A percentile compares a stretch with the other conserved stretches of the same genome.
These are phyloP conservation scores for Suillus americanus DNA, from an alignment of 768 basidiomycete genomes.

Conservation along the genomic window DNA sequence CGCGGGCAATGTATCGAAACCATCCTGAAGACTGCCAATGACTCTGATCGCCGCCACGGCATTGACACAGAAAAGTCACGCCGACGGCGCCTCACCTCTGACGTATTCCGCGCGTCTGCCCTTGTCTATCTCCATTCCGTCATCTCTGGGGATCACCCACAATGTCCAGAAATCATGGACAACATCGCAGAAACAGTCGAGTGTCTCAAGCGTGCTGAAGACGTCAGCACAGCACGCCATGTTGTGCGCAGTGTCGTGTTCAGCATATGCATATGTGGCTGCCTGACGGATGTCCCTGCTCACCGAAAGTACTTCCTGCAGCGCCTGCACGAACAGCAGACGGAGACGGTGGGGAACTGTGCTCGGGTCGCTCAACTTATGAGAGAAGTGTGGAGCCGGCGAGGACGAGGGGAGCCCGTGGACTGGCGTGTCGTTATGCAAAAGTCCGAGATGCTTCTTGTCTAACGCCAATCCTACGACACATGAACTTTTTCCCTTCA, in stretches of 20 bases:
- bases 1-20: conserved; percentile 53
- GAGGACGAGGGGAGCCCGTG: conserved; percentile 41
- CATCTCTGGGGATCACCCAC: conserved; percentile 70
- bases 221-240: conserved; percentile 41
- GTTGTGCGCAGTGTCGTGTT: conserved; percentile 82
- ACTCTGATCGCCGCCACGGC: background rate
- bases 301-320: conserved; percentile 44
- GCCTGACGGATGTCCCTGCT: conserved; percentile 51
- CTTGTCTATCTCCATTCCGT: conserved; percentile 75
- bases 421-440: conserved; percentile 63
- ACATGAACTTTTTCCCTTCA: background rate
- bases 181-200: conserved; percentile 57
- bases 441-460: conserved; percentile 50
- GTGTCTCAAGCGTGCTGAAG: conserved; percentile 41
- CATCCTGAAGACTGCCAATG: conserved; percentile 21
- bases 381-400: conserved; percentile 53
- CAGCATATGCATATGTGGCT: conserved; percentile 71
- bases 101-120: conserved; percentile 74
- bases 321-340: conserved; percentile 51
- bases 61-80: conserved; percentile 16
- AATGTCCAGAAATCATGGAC: conserved; percentile 60
- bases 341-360: conserved; percentile 65
- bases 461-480: conserved; percentile 23
- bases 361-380: conserved; percentile 52
- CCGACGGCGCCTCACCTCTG: conserved; percentile 48